A percentile compares a stretch with the other conserved stretches of the same genome.
phyloP scores from a whole-genome alignment of 2,329 filamentous ascomycete species.

The Aureobasidium sp. region DNA sequence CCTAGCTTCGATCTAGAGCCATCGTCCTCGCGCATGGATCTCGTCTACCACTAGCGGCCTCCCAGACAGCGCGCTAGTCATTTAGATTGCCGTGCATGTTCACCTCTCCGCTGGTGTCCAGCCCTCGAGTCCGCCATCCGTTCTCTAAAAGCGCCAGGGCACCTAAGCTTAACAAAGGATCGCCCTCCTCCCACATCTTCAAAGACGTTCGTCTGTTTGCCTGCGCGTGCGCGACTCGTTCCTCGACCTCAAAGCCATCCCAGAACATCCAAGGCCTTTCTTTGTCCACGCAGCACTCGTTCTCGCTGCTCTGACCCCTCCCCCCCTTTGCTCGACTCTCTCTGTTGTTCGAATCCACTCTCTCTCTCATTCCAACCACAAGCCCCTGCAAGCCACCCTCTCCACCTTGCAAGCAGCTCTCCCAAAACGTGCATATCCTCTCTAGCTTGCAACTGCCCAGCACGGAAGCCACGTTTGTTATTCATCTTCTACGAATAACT shows the following conservation, averaged over 20 bases:
- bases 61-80: conserved; percentile 36
- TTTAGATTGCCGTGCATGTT: conserved; percentile 39
- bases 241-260: conserved; percentile 9
- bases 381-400: conserved; percentile 18
- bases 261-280: neutral
- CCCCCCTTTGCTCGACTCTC: conserved; percentile 11
- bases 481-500: conserved; percentile 7
- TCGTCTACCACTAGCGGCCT: conserved; percentile 32
- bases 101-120: conserved; percentile 33
- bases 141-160: conserved; percentile 36
- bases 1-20: conserved; percentile 34
- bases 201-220: conserved; percentile 18
- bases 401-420: conserved; percentile 16
- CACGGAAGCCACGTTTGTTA: conserved; percentile 9
- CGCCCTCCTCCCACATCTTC: conserved; percentile 32
- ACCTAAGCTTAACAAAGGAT: conserved; percentile 47
- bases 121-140: conserved; percentile 40
- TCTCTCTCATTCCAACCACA: conserved; percentile 8
- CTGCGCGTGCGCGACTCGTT: conserved; percentile 9
- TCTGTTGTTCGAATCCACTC: conserved; percentile 5
- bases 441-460: conserved; percentile 15
- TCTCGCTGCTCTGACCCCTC: neutral
- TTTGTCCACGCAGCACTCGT: conserved; percentile 4
- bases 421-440: conserved; percentile 14
- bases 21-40: conserved; percentile 35